Evolutionary conservation across 169 alveolate genomes (phyloP), one percentile per base, ranked within the genome.

Genomic region (Plasmodium fragile): DNA sequence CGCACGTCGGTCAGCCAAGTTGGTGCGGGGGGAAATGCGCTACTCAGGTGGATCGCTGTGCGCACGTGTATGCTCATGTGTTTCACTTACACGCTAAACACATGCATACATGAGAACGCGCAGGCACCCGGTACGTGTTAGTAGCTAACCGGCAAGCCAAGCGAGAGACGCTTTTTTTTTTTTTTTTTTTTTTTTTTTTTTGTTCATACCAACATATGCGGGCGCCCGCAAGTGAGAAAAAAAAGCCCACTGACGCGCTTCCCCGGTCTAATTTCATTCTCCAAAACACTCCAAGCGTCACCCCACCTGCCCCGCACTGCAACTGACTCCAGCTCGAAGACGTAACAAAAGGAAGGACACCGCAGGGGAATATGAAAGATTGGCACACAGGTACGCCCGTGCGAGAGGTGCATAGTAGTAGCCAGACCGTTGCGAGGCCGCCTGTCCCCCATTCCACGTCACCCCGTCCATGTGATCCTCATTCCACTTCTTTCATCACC

Each of bases 291-390:
- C 75, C 36, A 65, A 55, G 72, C 72, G 72, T 22, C 30, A 22
- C 22, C 22, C 30, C 30, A 55, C 30, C 30, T 22, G 1, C 30
- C 30, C 30, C 36, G 11, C 75, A 7, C 34, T 34, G 34, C 36
- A 18, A 65, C 75, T 65, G 36, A 32, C 25, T 30, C 32, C 49
- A 82, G 65, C 52, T 36, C 32, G 43, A 22, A 53, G 82, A 85
- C 43, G 53, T 41, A 85, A 5, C 7, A 55, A 43, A 55, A 43
- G 16, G 55, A 85, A 79, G 53, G 83, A 85, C 69, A 39, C 53
- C 53, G 41, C 34, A 85, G 43, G 78, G 78, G 78, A 79, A 79
- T 81, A 79, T 79, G 87, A 85, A 36, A 85, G 87, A 85, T 79
- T 85, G 87, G 87, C 83, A 79, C 77, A 79, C 71, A 36, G 87